These are phyloP conservation scores for Podaxis sp. DNA, from an alignment of 768 basidiomycete genomes.

Conservation along the genomic window DNA sequence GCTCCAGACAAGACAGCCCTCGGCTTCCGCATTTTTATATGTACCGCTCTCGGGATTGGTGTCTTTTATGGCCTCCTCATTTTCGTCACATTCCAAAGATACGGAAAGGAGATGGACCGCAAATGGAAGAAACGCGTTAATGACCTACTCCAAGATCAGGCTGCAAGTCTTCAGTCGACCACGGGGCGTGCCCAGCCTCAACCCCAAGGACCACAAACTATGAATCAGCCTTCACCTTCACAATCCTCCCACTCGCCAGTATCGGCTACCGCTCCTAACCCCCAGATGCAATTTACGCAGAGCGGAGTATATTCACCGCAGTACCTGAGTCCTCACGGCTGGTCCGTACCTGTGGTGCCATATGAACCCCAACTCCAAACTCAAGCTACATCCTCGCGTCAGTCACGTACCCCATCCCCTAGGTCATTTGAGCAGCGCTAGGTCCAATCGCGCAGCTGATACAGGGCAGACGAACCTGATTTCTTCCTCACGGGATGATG, in stretches of 20 bases:
- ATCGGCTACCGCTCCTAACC: background rate
- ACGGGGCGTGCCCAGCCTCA: background rate
- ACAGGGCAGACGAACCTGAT: no score
- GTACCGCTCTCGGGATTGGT: conserved; percentile 41
- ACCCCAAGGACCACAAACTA: background rate
- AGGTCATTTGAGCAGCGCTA: background rate
- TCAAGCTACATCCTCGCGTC: background rate
- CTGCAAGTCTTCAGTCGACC: background rate
- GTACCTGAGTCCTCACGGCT: no score
- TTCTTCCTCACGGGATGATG: no score
- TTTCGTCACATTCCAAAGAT: conserved; percentile 42
- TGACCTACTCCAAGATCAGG: background rate
- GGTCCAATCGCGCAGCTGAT: no score
- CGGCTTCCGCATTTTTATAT: conserved; percentile 36
- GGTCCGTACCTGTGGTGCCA: background rate
- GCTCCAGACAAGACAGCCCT: background rate
- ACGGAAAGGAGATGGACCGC: conserved; percentile 18
- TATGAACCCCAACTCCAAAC: background rate
- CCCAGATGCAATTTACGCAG: background rate
- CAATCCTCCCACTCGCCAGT: background rate
- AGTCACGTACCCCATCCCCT: background rate
- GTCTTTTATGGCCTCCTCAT: conserved; percentile 44
- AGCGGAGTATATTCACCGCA: no score
- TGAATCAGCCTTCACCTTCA: background rate
- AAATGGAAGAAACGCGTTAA: background rate